Base-by-base conservation (phyloP, 306 rosid species). In the Quercus rubra region DNA sequence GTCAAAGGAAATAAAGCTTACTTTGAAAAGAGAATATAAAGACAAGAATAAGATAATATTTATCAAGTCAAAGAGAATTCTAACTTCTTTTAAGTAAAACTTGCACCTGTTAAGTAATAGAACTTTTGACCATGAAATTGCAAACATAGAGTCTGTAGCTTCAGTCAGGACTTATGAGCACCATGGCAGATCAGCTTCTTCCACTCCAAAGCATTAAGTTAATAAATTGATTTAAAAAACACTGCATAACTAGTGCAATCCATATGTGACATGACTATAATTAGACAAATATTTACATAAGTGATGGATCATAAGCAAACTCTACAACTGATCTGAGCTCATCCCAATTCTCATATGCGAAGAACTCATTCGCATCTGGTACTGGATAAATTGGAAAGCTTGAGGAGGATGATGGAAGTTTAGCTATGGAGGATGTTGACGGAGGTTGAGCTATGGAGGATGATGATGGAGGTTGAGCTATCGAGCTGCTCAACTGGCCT, bases 241-340 rank as follows among this genome's bases (percentile, higher is more conserved):
- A 58, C 28, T 58, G 30, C 21, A 49, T 49, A 49, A 3, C 54
- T 49, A 49, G 54, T 49, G 12, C 11, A 41, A 28, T 49, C 41
- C 41, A 75, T 69, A 58, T 31, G 12, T 30, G 27, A 76, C 35
- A 67, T 55, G 46, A 52, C 77, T 62, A 28, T 43, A 59, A 75
- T 46, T n/a, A 43, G 54, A 9, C 76, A 31, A 12, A 69, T 64
- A 75, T 66, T 72, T 81, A 81, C 71, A 58, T 6, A 70, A 76
- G 71, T 58, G 83, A 78, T 0, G 92, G 89, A 85, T 92, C 80
- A 81, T 84, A 87, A 82, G 88, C 84, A 62, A 88, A 89, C 75
- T 88, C 92, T 17, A 93, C 79, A 41, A 87, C 88, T 5, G 98
- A 88, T 82, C 87, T 89, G 56, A 92, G 90, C 87, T 95, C 99